phyloP scores from a whole-genome alignment of 2,329 filamentous ascomycete genomes.

The Seiridium cupressi region DNA sequence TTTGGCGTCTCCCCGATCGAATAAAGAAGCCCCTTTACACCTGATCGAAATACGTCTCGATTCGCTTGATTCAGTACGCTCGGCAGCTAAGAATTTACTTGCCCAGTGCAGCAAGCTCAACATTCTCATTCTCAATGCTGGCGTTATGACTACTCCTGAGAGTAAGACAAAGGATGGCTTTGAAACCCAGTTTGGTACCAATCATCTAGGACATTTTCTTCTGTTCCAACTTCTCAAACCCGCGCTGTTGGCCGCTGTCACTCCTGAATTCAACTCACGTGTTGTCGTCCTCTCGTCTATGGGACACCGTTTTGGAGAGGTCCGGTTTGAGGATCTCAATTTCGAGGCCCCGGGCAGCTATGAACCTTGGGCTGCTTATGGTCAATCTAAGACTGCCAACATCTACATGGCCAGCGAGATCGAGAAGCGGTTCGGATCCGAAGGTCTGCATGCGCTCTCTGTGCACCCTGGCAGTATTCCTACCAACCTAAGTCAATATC shows the following conservation, averaged over 20 bases:
- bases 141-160: slow-evolving; percentile 5
- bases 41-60: slow-evolving; percentile 12
- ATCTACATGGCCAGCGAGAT: slow-evolving; percentile 21
- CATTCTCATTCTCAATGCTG: slow-evolving; percentile 16
- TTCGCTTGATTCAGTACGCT: slow-evolving; percentile 12
- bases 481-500: slow-evolving; percentile 20
- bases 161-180: slow-evolving; percentile 14
- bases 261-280: slow-evolving; percentile 34
- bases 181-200: slow-evolving; percentile 16
- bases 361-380: slow-evolving; percentile 38
- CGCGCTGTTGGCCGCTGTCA: slow-evolving; percentile 10
- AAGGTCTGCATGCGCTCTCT: not conserved
- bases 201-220: slow-evolving; percentile 13
- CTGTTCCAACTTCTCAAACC: slow-evolving; percentile 16
- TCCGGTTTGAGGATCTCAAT: slow-evolving; percentile 37
- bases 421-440: not conserved
- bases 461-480: slow-evolving; percentile 46
- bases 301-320: slow-evolving; percentile 31
- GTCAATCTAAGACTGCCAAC: slow-evolving; percentile 48
- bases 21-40: not conserved
- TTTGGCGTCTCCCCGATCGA: slow-evolving; percentile 8
- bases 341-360: slow-evolving; percentile 30
- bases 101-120: slow-evolving; percentile 12
- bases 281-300: slow-evolving; percentile 41
- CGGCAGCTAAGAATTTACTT: slow-evolving; percentile 10